A percentile compares a stretch with the other conserved stretches of the same genome.
phyloP scores from a whole-genome alignment of 768 basidiomycete species.

The Pleurotus tuoliensis region DNA sequence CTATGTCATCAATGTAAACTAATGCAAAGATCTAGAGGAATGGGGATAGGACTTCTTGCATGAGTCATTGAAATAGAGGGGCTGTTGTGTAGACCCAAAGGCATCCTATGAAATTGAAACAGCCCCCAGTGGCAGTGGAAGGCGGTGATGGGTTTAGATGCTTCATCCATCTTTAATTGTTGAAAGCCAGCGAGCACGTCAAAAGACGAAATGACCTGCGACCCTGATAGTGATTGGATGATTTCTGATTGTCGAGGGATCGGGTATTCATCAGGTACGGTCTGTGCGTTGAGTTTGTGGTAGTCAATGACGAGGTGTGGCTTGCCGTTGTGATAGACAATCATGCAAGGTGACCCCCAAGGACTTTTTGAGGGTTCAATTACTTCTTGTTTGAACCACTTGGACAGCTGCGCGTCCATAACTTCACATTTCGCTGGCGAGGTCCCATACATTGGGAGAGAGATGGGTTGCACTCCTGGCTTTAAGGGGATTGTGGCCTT shows the following conservation, averaged over 20 bases:
- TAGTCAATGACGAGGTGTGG: slow-evolving; percentile 30
- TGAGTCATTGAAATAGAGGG: too few species aligned
- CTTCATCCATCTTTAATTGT: slow-evolving; percentile 26
- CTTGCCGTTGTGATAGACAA: slow-evolving; percentile 33
- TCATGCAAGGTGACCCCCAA: slow-evolving; percentile 28
- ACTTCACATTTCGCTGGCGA: slow-evolving; percentile 25
- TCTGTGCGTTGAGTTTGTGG: neutral
- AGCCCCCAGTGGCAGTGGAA: slow-evolving; percentile 28
- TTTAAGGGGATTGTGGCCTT: slow-evolving; percentile 21
- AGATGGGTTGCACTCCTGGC: slow-evolving; percentile 21
- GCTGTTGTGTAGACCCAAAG: too few species aligned
- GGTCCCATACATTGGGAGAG: slow-evolving; percentile 17
- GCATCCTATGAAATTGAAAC: too few species aligned
- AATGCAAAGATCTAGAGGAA: too few species aligned
- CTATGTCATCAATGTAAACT: too few species aligned
- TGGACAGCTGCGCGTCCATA: slow-evolving; percentile 23
- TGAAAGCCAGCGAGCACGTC: slow-evolving; percentile 37
- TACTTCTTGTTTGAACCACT: slow-evolving; percentile 29
- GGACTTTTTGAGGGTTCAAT: slow-evolving; percentile 38
- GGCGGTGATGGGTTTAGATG: slow-evolving; percentile 27
- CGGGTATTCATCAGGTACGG: slow-evolving; percentile 17
- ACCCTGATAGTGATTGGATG: slow-evolving; percentile 24
- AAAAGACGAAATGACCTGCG: slow-evolving; percentile 27
- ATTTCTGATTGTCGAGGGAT: slow-evolving; percentile 21
- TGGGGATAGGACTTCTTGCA: too few species aligned